These are phyloP conservation scores for Dalbergia cultrata DNA, from an alignment of 306 rosid genomes.

Conservation along the genomic window DNA sequence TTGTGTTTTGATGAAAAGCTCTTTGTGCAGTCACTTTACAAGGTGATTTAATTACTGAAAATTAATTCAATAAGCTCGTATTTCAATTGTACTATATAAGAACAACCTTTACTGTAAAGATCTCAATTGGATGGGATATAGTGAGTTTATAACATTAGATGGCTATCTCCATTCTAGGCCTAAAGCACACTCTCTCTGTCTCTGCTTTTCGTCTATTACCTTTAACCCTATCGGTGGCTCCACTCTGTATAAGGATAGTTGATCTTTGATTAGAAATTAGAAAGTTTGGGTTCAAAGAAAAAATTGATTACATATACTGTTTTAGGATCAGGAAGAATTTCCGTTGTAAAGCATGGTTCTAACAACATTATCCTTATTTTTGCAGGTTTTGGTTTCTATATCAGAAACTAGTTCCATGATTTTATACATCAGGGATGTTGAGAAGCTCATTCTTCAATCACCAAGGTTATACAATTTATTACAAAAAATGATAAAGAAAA, in stretches of 20 bases:
- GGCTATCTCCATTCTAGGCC: conserved; percentile 19
- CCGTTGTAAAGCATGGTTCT: conserved; percentile 4
- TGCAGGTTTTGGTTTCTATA: conserved; percentile 78
- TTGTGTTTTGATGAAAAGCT: too few species aligned
- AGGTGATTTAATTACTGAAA: too few species aligned
- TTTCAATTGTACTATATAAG: conserved; percentile 19
- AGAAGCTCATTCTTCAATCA: conserved; percentile 75
- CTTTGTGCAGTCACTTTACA: too few species aligned
- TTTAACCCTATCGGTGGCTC: conserved; percentile 8
- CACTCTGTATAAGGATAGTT: not conserved
- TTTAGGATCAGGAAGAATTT: not conserved
- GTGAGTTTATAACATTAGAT: too few species aligned
- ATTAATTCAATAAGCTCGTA: conserved; percentile 5
- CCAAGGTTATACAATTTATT: conserved; percentile 72
- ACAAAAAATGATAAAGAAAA: conserved; percentile 71
- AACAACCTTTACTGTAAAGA: not conserved
- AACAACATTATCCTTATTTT: conserved; percentile 25
- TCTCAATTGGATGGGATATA: not conserved
- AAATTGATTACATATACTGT: not conserved
- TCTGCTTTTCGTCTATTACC: not conserved
- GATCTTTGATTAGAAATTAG: conserved; percentile 8
- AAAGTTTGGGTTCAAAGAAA: not conserved
- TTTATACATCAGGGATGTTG: conserved; percentile 82
- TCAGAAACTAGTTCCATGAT: conserved; percentile 80
- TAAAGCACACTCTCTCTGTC: not conserved